These are phyloP conservation scores for Syzygium grande DNA, from an alignment of 345 rosid species.

Conservation along the genomic window DNA sequence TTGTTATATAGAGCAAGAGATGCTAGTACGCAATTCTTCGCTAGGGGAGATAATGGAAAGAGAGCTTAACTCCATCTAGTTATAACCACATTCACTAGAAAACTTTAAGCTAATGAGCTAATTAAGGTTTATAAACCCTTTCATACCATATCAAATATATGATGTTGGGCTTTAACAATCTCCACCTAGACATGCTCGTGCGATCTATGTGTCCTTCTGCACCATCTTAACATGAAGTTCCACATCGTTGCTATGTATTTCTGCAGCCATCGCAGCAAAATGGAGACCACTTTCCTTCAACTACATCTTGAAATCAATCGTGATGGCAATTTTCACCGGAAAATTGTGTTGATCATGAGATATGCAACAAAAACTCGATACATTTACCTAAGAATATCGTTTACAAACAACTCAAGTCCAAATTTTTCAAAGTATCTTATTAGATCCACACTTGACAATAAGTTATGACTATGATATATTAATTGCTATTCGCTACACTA, in stretches of 20 bases:
- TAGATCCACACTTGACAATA: too few species aligned
- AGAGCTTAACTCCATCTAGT: too few species aligned
- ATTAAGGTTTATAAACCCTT: rapidly evolving
- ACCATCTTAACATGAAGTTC: not conserved
- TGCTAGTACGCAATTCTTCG: rapidly evolving
- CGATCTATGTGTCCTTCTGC: not conserved
- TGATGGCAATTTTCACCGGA: rapidly evolving
- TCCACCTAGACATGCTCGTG: not conserved
- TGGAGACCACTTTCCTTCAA: not conserved
- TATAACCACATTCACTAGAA: rapidly evolving
- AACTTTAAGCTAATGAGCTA: rapidly evolving
- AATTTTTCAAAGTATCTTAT: too few species aligned
- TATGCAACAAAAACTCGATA: rapidly evolving
- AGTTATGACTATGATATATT: not conserved
- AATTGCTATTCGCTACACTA: rapidly evolving
- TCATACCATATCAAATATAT: not conserved
- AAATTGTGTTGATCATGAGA: rapidly evolving
- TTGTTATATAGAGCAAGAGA: not conserved
- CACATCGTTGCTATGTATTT: not conserved
- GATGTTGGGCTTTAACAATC: rapidly evolving
- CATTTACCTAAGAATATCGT: not conserved
- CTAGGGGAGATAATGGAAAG: not conserved
- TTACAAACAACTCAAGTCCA: too few species aligned
- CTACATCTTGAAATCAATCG: rapidly evolving
- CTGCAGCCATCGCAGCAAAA: not conserved